A percentile compares a stretch with the other conserved stretches of the same genome.
Conservation (phyloP, 1,139 yeast species). For the Pichia sp. region DNA sequence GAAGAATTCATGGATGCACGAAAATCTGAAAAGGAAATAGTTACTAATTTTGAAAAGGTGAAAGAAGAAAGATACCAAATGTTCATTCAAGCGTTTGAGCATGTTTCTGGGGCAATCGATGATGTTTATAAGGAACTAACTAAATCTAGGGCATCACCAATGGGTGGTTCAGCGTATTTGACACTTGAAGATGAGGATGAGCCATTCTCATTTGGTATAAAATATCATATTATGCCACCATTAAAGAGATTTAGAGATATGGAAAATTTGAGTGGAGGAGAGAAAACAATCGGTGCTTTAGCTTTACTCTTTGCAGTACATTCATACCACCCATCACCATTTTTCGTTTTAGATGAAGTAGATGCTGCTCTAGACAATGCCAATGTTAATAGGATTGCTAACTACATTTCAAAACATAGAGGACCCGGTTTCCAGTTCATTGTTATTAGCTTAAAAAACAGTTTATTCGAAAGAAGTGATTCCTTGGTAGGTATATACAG, state of each 20-base stretch:
- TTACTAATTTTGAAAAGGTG: conserved; percentile 51
- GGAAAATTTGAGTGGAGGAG: conserved; percentile 94
- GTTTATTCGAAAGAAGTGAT: conserved; percentile 76
- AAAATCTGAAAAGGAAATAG: conserved; percentile 49
- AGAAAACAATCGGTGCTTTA: conserved; percentile 91
- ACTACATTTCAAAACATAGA: conserved; percentile 70
- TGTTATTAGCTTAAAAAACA: conserved; percentile 85
- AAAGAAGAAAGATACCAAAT: conserved; percentile 51
- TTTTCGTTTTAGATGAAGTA: conserved; percentile 90
- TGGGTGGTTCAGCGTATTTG: conserved; percentile 90
- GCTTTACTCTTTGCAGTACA: conserved; percentile 89
- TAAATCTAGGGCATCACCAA: conserved; percentile 54
- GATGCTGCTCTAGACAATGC: conserved; percentile 95
- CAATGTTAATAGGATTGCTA: conserved; percentile 79
- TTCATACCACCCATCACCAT: conserved; percentile 88
- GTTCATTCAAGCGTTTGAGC: conserved; percentile 70
- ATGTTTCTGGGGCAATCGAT: conserved; percentile 67
- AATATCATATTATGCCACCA: conserved; percentile 96
- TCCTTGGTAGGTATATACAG: conserved; percentile 90
- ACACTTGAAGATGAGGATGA: conserved; percentile 86
- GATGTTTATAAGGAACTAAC: conserved; percentile 84
- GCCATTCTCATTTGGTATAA: conserved; percentile 76
- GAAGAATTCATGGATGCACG: conserved; percentile 59
- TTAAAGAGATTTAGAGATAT: conserved; percentile 88
- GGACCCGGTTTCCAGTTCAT: conserved; percentile 83